Evolutionary conservation across 345 rosid genomes (phyloP).

Genomic region (Hibiscus mutabilis): DNA sequence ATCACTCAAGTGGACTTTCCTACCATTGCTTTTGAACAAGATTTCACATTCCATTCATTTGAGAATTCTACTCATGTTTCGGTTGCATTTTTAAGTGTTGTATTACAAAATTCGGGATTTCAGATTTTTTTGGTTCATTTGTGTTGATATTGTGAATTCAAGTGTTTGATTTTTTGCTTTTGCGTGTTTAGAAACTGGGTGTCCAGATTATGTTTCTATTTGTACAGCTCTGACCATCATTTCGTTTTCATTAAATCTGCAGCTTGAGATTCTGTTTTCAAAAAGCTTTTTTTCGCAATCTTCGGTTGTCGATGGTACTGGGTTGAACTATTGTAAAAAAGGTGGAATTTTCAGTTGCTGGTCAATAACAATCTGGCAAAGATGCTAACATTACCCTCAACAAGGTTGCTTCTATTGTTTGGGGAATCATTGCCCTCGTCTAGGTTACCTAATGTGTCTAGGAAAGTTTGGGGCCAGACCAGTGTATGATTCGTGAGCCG

Average conservation of each 20-base stretch:
- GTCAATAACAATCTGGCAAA: constrained; percentile 1
- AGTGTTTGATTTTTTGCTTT: not conserved
- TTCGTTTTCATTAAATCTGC: constrained; percentile 6
- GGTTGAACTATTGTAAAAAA: not conserved
- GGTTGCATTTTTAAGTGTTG: too few species aligned
- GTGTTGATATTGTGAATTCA: not conserved
- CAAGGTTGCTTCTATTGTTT: constrained; percentile 57
- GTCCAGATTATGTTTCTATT: not conserved
- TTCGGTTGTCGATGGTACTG: constrained; percentile 8
- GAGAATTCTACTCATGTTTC: not conserved
- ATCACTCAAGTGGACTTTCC: not conserved
- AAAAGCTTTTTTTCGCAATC: constrained; percentile 9
- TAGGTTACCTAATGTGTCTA: constrained; percentile 37
- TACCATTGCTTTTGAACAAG: not conserved
- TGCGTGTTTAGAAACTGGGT: not conserved
- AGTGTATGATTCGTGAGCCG: constrained; percentile 37
- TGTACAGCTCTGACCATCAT: not conserved
- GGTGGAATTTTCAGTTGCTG: not conserved
- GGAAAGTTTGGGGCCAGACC: constrained; percentile 26
- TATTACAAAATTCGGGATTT: too few species aligned
- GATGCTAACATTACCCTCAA: constrained; percentile 52
- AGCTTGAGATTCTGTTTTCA: constrained; percentile 12
- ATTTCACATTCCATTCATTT: not conserved
- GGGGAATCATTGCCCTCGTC: constrained; percentile 43
- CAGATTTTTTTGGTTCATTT: too few species aligned